phyloP scores from a whole-genome alignment of 306 rosid species.

The Ormosia semicastrata region DNA sequence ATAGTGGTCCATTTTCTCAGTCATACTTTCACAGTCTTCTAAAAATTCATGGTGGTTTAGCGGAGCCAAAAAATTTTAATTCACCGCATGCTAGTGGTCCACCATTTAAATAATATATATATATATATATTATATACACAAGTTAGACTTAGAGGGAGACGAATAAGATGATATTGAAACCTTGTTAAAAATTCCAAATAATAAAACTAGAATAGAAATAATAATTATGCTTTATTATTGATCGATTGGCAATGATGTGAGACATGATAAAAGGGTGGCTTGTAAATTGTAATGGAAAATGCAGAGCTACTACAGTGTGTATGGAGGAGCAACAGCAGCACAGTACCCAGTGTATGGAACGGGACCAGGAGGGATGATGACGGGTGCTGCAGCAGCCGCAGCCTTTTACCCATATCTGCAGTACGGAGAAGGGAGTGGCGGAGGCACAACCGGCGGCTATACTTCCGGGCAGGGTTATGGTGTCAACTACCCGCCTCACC shows the following conservation, averaged over 20 bases:
- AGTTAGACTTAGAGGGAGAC: too few species aligned
- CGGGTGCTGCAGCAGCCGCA: slow-evolving; percentile 55
- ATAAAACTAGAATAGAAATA: too few species aligned
- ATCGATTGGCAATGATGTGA: background rate
- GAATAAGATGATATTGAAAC: too few species aligned
- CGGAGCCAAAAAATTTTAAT: background rate
- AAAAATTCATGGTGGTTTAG: background rate
- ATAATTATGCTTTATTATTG: too few species aligned
- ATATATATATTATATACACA: too few species aligned
- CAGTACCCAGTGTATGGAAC: slow-evolving; percentile 82
- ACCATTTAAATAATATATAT: background rate
- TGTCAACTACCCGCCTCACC: slow-evolving; percentile 74
- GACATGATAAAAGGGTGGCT: background rate
- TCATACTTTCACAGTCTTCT: slow-evolving; percentile 43
- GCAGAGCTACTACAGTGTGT: slow-evolving; percentile 89
- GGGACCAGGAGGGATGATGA: slow-evolving; percentile 74
- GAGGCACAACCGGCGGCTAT: slow-evolving; percentile 39
- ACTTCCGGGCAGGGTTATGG: slow-evolving; percentile 72
- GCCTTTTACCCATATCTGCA: slow-evolving; percentile 77
- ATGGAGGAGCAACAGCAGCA: slow-evolving; percentile 70
- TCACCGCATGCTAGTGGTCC: slow-evolving; percentile 12
- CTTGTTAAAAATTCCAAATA: too few species aligned
- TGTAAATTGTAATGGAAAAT: background rate
- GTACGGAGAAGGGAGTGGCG: slow-evolving; percentile 57
- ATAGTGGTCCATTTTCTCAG: slow-evolving; percentile 38